Evolutionary conservation across 139 green algal genomes (phyloP).

Genomic region (Volvox africanus): DNA sequence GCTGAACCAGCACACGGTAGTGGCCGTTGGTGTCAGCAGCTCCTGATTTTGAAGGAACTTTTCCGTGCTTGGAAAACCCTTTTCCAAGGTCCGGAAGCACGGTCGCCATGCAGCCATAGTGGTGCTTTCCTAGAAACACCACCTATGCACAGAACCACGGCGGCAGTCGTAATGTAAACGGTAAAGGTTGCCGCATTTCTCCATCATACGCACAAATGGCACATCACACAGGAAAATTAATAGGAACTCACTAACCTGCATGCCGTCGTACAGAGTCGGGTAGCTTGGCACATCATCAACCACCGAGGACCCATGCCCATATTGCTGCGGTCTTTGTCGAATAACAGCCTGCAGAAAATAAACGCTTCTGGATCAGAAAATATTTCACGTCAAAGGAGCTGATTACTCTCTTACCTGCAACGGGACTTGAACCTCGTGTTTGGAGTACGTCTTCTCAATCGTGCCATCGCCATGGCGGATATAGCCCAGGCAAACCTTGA

Average conservation of each 20-base stretch:
- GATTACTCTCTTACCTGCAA: slow-evolving; percentile 65
- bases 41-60: neutral
- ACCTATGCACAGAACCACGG: slow-evolving; percentile 20
- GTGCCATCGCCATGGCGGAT: slow-evolving; percentile 78
- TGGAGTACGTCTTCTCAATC: slow-evolving; percentile 85
- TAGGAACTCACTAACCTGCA: neutral
- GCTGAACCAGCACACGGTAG: slow-evolving; percentile 37
- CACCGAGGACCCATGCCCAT: neutral
- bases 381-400: neutral
- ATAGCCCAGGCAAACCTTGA: slow-evolving; percentile 57
- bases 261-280: slow-evolving; percentile 23
- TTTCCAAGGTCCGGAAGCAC: slow-evolving; percentile 70
- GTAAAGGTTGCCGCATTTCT: too few relatives aligned
- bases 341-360: slow-evolving; percentile 40
- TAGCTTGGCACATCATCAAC: slow-evolving; percentile 8
- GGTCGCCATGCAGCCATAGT: slow-evolving; percentile 86
- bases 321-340: slow-evolving; percentile 40
- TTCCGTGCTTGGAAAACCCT: slow-evolving; percentile 52
- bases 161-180: too few relatives aligned
- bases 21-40: slow-evolving; percentile 8
- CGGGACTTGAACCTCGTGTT: slow-evolving; percentile 75
- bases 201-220: too few relatives aligned
- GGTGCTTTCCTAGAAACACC: slow-evolving; percentile 78
- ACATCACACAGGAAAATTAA: too few relatives aligned
- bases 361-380: neutral